Base-by-base conservation (phyloP, 2,329 filamentous ascomycete species). In the Tolypocladium endophyticum region DNA sequence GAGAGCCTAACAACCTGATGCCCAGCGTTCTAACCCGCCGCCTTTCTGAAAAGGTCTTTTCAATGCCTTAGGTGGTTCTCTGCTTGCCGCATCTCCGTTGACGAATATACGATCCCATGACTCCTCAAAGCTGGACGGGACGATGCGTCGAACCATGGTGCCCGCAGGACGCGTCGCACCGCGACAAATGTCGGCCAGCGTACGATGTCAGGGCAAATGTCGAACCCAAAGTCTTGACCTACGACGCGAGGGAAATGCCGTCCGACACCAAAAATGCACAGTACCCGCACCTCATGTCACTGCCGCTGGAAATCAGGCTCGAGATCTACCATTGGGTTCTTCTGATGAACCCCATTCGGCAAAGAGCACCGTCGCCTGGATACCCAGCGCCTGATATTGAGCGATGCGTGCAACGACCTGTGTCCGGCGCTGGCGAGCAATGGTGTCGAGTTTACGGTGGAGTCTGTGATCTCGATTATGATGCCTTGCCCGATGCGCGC, bases 261-360 rank as follows among this genome's bases (percentile, higher is more conserved):
- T 4, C 30, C 11, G 50, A 23, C 20, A 16, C 11, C 50, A 9
- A 5, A 8, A 23, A 35, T 16, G 20, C 50, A 9, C 11, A n/a
- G 14, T 23, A 14, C 3, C 60, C 61, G 45, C 58, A 6, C 18
- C 57, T 70, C 12, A 66, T 78, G 55, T 65, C 69, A 36, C 66
- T 79, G 6, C 77, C 78, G 0, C 64, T 73, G 18, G 79, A 81
- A 64, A 71, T 81, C 56, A 74, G 79, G 18, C 72, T 78, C 16
- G 71, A 76, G 58, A 77, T 82, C 39, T 81, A 81, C 65, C 62
- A 66, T 58, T 76, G 74, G 71, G 63, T 79, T 16, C 70, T 76
- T 52, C 65, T 70, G 6, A 69, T 70, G 65, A 72, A 72, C 41
- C 76, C 74, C 1, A 65, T 77, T 45, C 66, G 69, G n/a, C 71